phyloP scores from a whole-genome alignment of 2,329 filamentous ascomycete genomes.

The Fusarium mangiferae region DNA sequence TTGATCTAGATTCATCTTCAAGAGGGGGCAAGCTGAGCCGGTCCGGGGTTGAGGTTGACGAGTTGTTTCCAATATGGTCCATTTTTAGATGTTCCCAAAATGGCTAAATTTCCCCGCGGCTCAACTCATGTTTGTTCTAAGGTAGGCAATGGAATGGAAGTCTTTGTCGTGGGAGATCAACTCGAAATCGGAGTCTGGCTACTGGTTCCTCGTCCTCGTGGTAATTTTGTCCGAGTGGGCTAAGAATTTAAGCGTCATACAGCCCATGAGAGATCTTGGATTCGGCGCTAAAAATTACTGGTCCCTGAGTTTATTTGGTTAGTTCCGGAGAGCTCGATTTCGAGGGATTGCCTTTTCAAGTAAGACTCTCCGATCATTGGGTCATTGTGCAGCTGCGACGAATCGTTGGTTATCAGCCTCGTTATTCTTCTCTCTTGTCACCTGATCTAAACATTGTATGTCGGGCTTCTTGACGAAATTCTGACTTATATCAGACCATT shows the following conservation, averaged over 20 bases:
- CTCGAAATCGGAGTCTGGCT: neutral
- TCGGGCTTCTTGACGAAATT: neutral
- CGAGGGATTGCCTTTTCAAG: conserved; percentile 2
- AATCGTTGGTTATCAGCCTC: neutral
- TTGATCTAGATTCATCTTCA: neutral
- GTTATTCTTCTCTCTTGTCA: neutral
- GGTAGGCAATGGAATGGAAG: neutral
- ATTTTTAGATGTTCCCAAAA: neutral
- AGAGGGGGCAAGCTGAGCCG: neutral
- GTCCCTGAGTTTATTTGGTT: conserved; percentile 10
- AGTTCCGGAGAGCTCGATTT: conserved; percentile 23
- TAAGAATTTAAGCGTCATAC: neutral
- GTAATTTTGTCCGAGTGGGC: conserved; percentile 36
- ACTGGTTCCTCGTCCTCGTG: conserved; percentile 2
- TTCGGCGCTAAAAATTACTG: neutral
- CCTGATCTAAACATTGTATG: neutral
- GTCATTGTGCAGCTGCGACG: conserved; percentile 9
- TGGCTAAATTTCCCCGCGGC: neutral
- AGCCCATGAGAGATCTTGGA: neutral
- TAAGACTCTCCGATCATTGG: conserved; percentile 16
- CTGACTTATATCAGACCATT: neutral
- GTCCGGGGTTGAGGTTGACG: neutral
- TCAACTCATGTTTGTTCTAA: neutral
- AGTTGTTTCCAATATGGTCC: neutral
- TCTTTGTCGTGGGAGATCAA: conserved; percentile 8